Base-by-base conservation (phyloP, 352 stramenopile species). In the Globisporangium cylindrosporum region DNA sequence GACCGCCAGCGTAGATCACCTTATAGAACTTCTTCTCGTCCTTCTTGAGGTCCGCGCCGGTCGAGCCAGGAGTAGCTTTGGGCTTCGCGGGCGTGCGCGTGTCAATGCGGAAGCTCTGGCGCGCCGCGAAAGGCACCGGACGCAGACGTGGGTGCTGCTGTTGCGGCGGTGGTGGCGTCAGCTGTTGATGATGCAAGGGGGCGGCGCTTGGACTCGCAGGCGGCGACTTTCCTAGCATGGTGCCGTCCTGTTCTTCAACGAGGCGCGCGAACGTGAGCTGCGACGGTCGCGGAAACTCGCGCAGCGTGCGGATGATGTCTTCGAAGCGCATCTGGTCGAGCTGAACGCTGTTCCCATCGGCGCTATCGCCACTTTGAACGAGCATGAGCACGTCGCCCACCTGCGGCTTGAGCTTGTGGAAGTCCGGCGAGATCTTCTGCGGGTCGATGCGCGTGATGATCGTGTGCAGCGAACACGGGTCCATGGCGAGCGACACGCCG, bases 401-500 rank as follows among this genome's bases (percentile, higher is more conserved):
- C 20, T 75, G 61, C 3, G 87, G 84, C 24, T 81, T 75, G 18
- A 88, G 72, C 9, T 68, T 70, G 61, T 86, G 64, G 58, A 92
- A 85, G 20, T 77, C 79, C 1, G 79, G 68, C 1, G 86, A 79
- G 59, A 94, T 88, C 56, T 86, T 86, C 22, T 73, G 74, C 12
- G 74, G 43, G 59, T 94, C 82, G 59, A 94, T 80, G 1, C 65
- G 71, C 49, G 83, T 92, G 71, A 94, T 87, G 54, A 78, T 77
- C 7, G 84, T 84, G 70, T 92, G 81, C 15, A 94, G 64, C 24
- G 84, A 79, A 58, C 82, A 91, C 64, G 87, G 87, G 59, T 94
- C 84, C 82, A 92, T 92, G 3, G 83, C 83, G 20, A 94, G 72
- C 20, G 87, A 92, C 43, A 94, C 77, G 43, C 87, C 87, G 12